Evolutionary conservation across 495 filamentous ascomycete genomes (phyloP).

Genomic region (Amphirosellinia nigrospora): DNA sequence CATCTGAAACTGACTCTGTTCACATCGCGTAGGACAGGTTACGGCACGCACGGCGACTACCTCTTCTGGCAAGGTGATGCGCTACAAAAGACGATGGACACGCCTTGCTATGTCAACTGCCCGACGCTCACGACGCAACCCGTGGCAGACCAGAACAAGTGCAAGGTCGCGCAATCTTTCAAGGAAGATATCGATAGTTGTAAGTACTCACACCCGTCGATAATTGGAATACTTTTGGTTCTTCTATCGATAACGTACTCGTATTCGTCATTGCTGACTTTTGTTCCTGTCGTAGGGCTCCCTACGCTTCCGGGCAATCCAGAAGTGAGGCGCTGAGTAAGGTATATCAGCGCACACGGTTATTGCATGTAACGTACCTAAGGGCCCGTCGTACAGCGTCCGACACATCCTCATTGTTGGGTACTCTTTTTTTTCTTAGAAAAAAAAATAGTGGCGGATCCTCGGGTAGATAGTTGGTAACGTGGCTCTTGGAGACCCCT

Average conservation of each 20-base stretch:
- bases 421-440: too few relatives aligned
- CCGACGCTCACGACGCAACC: conserved; percentile 40
- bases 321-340: not conserved
- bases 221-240: too few relatives aligned
- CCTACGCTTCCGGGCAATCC: conserved; percentile 14
- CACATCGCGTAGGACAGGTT: conserved; percentile 27
- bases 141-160: conserved; percentile 40
- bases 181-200: conserved; percentile 43
- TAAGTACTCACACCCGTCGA: conserved; percentile 10
- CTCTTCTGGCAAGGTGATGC: conserved; percentile 42
- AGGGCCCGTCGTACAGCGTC: not conserved
- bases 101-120: conserved; percentile 41
- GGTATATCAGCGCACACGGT: not conserved
- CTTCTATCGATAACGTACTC: not conserved
- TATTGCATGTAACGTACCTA: not conserved
- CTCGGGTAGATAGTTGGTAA: not conserved
- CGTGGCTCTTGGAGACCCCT: not conserved
- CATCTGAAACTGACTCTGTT: not conserved
- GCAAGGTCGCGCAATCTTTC: conserved; percentile 32
- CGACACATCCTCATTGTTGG: too few relatives aligned
- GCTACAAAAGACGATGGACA: conserved; percentile 42
- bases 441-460: not conserved
- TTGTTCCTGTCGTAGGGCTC: not conserved
- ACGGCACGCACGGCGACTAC: conserved; percentile 40
- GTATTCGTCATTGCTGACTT: conserved; percentile 14